Evolutionary conservation across 73 alveolate genomes (phyloP).

Genomic region (Paramecium sexaurelia): DNA sequence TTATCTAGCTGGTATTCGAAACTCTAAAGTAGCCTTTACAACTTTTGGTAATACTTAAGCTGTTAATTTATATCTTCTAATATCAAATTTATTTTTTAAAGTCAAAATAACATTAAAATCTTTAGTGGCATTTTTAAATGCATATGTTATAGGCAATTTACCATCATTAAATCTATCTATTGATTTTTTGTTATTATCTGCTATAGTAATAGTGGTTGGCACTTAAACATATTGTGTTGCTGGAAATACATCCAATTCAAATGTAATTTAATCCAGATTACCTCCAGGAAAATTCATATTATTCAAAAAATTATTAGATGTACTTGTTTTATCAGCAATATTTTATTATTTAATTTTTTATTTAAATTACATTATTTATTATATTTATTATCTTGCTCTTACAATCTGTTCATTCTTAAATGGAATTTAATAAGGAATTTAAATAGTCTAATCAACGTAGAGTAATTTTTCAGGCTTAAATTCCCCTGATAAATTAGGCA

Average conservation of each 20-base stretch:
- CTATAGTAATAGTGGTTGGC: conserved; percentile 40
- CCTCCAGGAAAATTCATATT: conserved; percentile 62
- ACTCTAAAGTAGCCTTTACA: conserved; percentile 94
- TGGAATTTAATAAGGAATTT: conserved; percentile 43
- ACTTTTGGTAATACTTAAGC: conserved; percentile 96
- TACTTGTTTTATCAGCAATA: conserved; percentile 46
- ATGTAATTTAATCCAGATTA: conserved; percentile 17
- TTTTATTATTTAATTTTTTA: conserved; percentile 53
- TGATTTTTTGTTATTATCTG: conserved; percentile 56
- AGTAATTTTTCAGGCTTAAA: conserved; percentile 56
- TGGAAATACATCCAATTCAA: conserved; percentile 64
- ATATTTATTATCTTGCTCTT: conserved; percentile 56
- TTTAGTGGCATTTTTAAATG: conserved; percentile 84
- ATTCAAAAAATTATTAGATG: not conserved
- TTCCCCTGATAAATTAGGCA: conserved; percentile 54
- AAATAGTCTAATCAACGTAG: conserved; percentile 38
- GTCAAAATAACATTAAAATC: conserved; percentile 82
- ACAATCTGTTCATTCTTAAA: conserved; percentile 50
- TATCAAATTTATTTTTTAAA: conserved; percentile 88
- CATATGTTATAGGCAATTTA: conserved; percentile 64
- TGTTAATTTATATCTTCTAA: conserved; percentile 91
- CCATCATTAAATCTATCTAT: conserved; percentile 33
- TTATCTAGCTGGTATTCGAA: conserved; percentile 95
- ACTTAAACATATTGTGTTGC: conserved; percentile 45
- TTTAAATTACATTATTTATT: conserved; percentile 40